Evolutionary conservation across 345 rosid species (phyloP), one percentile per base, ranked within the genome.

Genomic region (Eucalyptus marginata): DNA sequence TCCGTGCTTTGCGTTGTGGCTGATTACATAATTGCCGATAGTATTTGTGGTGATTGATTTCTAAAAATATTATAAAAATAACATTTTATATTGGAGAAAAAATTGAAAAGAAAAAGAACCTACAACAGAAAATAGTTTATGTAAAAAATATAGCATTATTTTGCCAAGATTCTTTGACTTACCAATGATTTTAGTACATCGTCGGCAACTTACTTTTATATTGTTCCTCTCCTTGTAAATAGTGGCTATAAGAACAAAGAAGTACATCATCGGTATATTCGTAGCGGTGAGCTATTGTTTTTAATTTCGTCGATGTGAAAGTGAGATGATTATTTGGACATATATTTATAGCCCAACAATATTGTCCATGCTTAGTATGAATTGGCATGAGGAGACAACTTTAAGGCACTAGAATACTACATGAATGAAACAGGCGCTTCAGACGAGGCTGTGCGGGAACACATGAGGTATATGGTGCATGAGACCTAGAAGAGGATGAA

Each of bases 401-500:
- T 79, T 7, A 90, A 89, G 51, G 59, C 86, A 3, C n/a, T 89
- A 27, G 89, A 90, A 59, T 88, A 87, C 59, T 87, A 81, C 52
- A 90, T 90, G 90, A 80, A 54, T 14, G 90, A 90, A 71, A 56
- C 59, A 1, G 87, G 87, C 10, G 46, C 64, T 13, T 90, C 88
- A 14, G 90, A 90, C 2, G 36, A 80, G 58, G 86, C 20, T 17
- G 87, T 64, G 10, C 43, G 90, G 17, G 86, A 89, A 29, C 79
- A 88, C 71, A 83, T 88, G 16, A 83, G 43, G 56, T 5, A 80
- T 59, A 16, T 87, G 20, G 43, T 89, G 10, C 44, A 56, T n/a
- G 86, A 88, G 33, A 59, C 90, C 27, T 90, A 90, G 91, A 90
- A 90, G 90, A 76, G 13, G 29, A 90, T 90, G 91, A 62, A 59